Percentiles rank a stretch among this genome's conserved stretches.
phyloP scores from a whole-genome alignment of 2,329 filamentous ascomycete species.

The Ascochyta lentis region DNA sequence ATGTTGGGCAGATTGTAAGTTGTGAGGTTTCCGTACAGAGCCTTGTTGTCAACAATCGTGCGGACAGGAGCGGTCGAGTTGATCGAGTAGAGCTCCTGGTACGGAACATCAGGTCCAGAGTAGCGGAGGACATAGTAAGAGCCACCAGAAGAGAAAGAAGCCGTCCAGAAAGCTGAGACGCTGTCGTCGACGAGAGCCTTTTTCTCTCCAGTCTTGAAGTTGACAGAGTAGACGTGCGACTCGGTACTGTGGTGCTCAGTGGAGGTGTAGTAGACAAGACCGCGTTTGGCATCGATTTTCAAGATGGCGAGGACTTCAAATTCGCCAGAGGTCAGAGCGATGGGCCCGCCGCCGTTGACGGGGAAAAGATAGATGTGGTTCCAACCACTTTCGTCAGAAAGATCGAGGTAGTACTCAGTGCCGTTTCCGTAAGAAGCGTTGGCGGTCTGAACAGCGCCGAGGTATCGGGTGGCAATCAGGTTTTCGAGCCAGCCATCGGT shows the following conservation, averaged over 20 bases:
- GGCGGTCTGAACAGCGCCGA: slow-evolving; percentile 52
- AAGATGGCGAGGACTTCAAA: slow-evolving; percentile 70
- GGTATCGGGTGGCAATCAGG: slow-evolving; percentile 62
- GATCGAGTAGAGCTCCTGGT: slow-evolving; percentile 69
- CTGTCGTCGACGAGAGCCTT: slow-evolving; percentile 68
- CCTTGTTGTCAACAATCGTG: slow-evolving; percentile 67
- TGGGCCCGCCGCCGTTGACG: slow-evolving; percentile 61
- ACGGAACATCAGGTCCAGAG: slow-evolving; percentile 70
- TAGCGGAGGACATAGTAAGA: slow-evolving; percentile 73
- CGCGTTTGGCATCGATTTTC: slow-evolving; percentile 63
- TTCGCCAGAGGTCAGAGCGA: slow-evolving; percentile 67
- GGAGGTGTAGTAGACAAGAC: slow-evolving; percentile 69
- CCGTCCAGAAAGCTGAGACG: slow-evolving; percentile 65
- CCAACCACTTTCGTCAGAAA: slow-evolving; percentile 71
- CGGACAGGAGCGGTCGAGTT: slow-evolving; percentile 64
- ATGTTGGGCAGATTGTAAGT: slow-evolving; percentile 69
- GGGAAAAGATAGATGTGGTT: slow-evolving; percentile 71
- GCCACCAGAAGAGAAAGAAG: slow-evolving; percentile 68
- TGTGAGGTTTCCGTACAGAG: slow-evolving; percentile 61
- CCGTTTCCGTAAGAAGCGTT: slow-evolving; percentile 47
- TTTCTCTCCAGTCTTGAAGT: slow-evolving; percentile 61
- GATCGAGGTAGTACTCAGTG: slow-evolving; percentile 66
- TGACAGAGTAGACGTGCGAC: slow-evolving; percentile 71
- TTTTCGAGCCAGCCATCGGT: slow-evolving; percentile 69
- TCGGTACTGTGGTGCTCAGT: slow-evolving; percentile 71